Base-by-base conservation (phyloP, 176 grass and related monocot species). In the Microstegium vimineum region DNA sequence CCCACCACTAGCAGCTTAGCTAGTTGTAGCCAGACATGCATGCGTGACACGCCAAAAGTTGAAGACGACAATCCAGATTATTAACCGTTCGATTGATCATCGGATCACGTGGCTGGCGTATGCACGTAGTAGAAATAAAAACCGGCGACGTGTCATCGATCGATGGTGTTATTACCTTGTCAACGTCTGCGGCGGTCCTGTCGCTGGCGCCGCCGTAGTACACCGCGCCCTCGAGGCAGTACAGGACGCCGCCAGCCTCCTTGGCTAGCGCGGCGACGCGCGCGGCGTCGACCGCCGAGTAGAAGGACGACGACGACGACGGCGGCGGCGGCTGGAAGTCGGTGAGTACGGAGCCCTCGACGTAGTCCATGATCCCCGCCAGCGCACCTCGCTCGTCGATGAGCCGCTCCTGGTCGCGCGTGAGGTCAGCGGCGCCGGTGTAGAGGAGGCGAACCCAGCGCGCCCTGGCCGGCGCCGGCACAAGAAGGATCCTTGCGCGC, bases 371-470 rank as follows among this genome's bases (percentile, higher is more conserved):
- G n/a, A 77, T 37, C 54, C 86, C 86, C 35, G 81, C 80, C 37
- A 86, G 27, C 2, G 60, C 22, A 8, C 22, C 52, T 7, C 22
- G 52, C 52, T 23, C 60, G 41, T 62, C 74, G 69, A 90, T 92
- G 60, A 88, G 71, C 5, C 73, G 32, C 71, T 89, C 86, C 74
- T 86, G 88, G 77, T 91, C 89, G 2, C 14, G 3, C 0, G 83
- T 89, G 4, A 46, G 43, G 43, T 46, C 43, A 4, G 43, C 43
- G 5, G 78, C 73, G 45, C 62, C 14, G 3, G 65, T 57, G 92
- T 94, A 94, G 14, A 89, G 2, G 36, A 94, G 75, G 0, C 89
- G 89, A 45, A 89, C 66, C 86, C 86, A 89, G 26, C 86, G 69
- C 57, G 87, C 83, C 60, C 28, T 63, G 34, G 73, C 65, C 23